Percentiles rank a stretch among this genome's conserved stretches.
phyloP scores from a whole-genome alignment of 768 basidiomycete genomes.

The Mrakia blollopis region DNA sequence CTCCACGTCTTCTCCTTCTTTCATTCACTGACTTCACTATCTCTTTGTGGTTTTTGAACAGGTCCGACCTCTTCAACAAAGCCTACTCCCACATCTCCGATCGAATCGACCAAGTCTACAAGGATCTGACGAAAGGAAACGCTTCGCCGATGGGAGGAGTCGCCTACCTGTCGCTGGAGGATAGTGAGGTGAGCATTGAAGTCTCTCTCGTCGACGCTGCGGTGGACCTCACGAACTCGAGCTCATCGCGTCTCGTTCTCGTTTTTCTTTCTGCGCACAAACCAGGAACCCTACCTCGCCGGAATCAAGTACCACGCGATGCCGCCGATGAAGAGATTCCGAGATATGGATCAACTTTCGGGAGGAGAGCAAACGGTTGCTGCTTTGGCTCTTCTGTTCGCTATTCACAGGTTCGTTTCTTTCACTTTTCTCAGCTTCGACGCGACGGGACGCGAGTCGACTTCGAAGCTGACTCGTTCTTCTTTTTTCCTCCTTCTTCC shows the following conservation, averaged over 20 bases:
- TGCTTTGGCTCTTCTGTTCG: slow-evolving; percentile 90
- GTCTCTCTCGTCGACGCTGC: too few species aligned
- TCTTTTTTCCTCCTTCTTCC: background rate
- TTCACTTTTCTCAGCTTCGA: background rate
- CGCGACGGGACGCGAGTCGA: too few species aligned
- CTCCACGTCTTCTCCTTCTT: background rate
- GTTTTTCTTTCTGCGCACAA: background rate
- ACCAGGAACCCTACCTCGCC: slow-evolving; percentile 75
- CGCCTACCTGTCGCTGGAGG: slow-evolving; percentile 91
- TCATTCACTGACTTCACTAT: background rate
- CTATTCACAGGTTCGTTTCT: slow-evolving; percentile 74
- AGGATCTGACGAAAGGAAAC: slow-evolving; percentile 93
- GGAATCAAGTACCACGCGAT: slow-evolving; percentile 99
- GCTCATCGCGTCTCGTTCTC: background rate
- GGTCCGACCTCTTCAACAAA: slow-evolving; percentile 84
- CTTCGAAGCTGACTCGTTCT: background rate
- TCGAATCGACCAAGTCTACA: slow-evolving; percentile 90
- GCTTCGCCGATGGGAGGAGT: slow-evolving; percentile 91
- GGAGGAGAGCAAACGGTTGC: slow-evolving; percentile 99
- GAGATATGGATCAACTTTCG: slow-evolving; percentile 97
- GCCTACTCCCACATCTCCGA: slow-evolving; percentile 96
- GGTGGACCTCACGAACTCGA: background rate
- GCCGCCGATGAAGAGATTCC: slow-evolving; percentile 99
- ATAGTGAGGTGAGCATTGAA: slow-evolving; percentile 70
- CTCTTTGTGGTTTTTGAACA: slow-evolving; percentile 33